phyloP scores from a whole-genome alignment of 345 rosid species.

The Leavenworthia alabamica region DNA sequence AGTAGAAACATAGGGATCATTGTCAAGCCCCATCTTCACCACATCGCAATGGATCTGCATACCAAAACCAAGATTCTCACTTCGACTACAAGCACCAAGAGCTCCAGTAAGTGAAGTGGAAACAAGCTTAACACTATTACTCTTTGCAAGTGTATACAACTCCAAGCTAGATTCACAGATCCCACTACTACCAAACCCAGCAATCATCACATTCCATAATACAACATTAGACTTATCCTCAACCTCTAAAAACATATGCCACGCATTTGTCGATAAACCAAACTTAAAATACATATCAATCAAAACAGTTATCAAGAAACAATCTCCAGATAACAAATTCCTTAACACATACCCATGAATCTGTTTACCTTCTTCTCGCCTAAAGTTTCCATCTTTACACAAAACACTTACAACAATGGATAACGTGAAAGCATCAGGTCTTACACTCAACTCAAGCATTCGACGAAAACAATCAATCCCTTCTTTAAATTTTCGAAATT shows the following conservation, averaged over 20 bases:
- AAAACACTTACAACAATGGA: slow-evolving; percentile 44
- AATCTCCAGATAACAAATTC: slow-evolving; percentile 37
- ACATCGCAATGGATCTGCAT: slow-evolving; percentile 59
- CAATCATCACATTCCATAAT: slow-evolving; percentile 77
- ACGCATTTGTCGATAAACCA: slow-evolving; percentile 38
- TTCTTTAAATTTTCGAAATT: slow-evolving; percentile 35
- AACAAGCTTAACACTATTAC: slow-evolving; percentile 38
- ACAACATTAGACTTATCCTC: slow-evolving; percentile 53
- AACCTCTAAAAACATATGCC: slow-evolving; percentile 39
- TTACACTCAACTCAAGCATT: slow-evolving; percentile 48
- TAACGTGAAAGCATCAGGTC: slow-evolving; percentile 64
- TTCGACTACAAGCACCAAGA: slow-evolving; percentile 48
- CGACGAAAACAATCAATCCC: slow-evolving; percentile 45
- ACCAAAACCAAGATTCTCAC: slow-evolving; percentile 46
- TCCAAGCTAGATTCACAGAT: slow-evolving; percentile 53
- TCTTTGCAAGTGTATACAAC: slow-evolving; percentile 45
- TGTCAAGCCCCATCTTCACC: slow-evolving; percentile 52
- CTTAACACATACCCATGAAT: slow-evolving; percentile 59
- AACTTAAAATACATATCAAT: slow-evolving; percentile 49
- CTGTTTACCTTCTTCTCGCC: slow-evolving; percentile 41
- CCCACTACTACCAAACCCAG: slow-evolving; percentile 48
- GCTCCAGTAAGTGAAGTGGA: slow-evolving; percentile 48
- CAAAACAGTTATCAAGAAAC: slow-evolving; percentile 55
- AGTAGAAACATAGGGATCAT: slow-evolving; percentile 50
- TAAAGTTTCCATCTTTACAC: slow-evolving; percentile 33